phyloP scores from a whole-genome alignment of 805 yeast genomes.

The Brettanomyces naardenensis region DNA sequence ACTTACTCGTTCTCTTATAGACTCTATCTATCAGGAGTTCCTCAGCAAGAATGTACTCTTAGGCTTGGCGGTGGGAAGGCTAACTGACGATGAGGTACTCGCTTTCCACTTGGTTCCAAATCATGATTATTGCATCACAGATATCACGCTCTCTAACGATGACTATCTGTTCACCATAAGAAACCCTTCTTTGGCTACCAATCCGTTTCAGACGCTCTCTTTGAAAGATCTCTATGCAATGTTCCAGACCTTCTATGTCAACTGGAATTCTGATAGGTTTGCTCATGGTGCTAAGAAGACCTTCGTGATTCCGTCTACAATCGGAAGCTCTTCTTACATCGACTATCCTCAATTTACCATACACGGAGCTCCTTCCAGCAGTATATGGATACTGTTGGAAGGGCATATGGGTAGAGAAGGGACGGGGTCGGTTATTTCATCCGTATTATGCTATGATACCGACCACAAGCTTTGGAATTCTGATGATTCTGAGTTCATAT shows the following conservation, averaged over 20 bases:
- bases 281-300: constrained; percentile 12
- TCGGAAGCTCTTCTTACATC: constrained; percentile 22
- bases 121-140: constrained; percentile 66
- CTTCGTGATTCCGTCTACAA: constrained; percentile 23
- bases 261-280: constrained; percentile 45
- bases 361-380: constrained; percentile 12
- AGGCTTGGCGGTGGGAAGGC: constrained; percentile 62
- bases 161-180: background rate
- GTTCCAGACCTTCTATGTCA: constrained; percentile 51
- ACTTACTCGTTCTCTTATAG: constrained; percentile 24
- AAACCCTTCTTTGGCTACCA: background rate
- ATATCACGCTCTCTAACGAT: constrained; percentile 27
- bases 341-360: constrained; percentile 31
- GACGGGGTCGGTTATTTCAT: constrained; percentile 3
- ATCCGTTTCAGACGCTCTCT: background rate
- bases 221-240: constrained; percentile 4
- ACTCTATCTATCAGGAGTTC: constrained; percentile 16
- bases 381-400: constrained; percentile 44
- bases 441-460: constrained; percentile 20
- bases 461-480: constrained; percentile 22
- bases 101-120: constrained; percentile 36
- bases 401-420: constrained; percentile 28
- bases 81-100: constrained; percentile 27
- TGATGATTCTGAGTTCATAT: constrained; percentile 12
- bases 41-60: constrained; percentile 29